A percentile compares a stretch with the other conserved stretches of the same genome.
Conservation (phyloP, 345 rosid species). For the rapeseed (Brassica napus) region DNA sequence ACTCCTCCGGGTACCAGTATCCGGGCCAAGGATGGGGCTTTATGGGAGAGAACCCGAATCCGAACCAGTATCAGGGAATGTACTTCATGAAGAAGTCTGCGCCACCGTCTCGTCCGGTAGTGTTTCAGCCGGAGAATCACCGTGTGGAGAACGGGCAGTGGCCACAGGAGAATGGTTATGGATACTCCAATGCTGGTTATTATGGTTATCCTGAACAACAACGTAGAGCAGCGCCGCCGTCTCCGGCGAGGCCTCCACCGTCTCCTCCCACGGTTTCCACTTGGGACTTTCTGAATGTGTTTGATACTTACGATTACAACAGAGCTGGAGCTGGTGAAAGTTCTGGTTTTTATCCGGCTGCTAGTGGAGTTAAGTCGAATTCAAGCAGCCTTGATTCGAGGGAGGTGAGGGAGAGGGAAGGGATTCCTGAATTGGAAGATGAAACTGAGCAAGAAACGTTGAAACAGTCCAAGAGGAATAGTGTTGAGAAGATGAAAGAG, state of each 20-base stretch:
- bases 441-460: slow-evolving; percentile 68
- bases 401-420: slow-evolving; percentile 92
- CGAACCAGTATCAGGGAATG: slow-evolving; percentile 37
- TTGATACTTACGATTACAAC: slow-evolving; percentile 51
- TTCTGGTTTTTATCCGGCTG: slow-evolving; percentile 36
- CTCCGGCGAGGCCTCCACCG: slow-evolving; percentile 54
- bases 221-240: slow-evolving; percentile 47
- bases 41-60: slow-evolving; percentile 30
- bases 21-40: slow-evolving; percentile 47
- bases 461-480: slow-evolving; percentile 44
- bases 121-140: slow-evolving; percentile 61
- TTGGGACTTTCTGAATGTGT: slow-evolving; percentile 86
- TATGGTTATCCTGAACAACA: slow-evolving; percentile 54
- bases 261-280: slow-evolving; percentile 70
- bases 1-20: slow-evolving; percentile 32
- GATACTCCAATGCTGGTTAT: slow-evolving; percentile 51
- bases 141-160: slow-evolving; percentile 35
- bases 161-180: slow-evolving; percentile 40
- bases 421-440: slow-evolving; percentile 95
- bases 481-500: slow-evolving; percentile 24
- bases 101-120: slow-evolving; percentile 61
- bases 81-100: slow-evolving; percentile 79
- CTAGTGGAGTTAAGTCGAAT: slow-evolving; percentile 51
- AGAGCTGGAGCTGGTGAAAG: slow-evolving; percentile 25
- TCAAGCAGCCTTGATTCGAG: slow-evolving; percentile 83